Evolutionary conservation across 345 rosid species (phyloP), one percentile per base, ranked within the genome.

Genomic region (Moringa oleifera): DNA sequence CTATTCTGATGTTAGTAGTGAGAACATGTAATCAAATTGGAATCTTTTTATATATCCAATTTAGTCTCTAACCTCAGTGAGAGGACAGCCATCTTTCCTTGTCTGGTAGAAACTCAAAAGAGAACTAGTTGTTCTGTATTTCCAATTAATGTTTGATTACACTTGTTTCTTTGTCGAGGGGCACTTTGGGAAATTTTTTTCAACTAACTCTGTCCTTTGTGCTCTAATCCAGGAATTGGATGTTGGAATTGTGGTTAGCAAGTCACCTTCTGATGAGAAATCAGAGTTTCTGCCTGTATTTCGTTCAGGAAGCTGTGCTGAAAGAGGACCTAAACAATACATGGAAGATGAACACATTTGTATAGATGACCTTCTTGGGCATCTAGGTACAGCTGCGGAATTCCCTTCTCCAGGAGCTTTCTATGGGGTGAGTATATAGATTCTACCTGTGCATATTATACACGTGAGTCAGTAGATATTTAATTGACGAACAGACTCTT

Each of bases 311-410:
- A 90, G 97, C 68, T 90, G 93, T 64, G 95, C 97, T 62, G 97
- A 90, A 72, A 83, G 65, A 72, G 99, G 99, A 23, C 87, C 96
- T 41, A 94, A 94, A 73, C 83, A 82, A 63, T 81, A 63, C 58
- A 94, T 94, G 99, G 97, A 94, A 78, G 99, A 94, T 79, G 97
- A 90, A 50, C 96, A 90, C 73, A 50, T 88, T 24, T 90, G 99
- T 63, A 85, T 90, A 23, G 95, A 94, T 76, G 76, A 90, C 77
- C 97, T 94, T 65, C 64, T 69, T 66, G 80, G 78, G 19, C 88
- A 90, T 75, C 71, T 87, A 22, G 82, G 80, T 63, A 31, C 69
- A 55, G 33, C 75, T 50, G 55, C 73, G 7, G 75, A 75, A 59
- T 74, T 80, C 64, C 85, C 93, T 52, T 61, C 85, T 47, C 90